These are phyloP conservation scores for Irpex sp. DNA, from an alignment of 1,284 basidiomycete species.

Conservation along the genomic window DNA sequence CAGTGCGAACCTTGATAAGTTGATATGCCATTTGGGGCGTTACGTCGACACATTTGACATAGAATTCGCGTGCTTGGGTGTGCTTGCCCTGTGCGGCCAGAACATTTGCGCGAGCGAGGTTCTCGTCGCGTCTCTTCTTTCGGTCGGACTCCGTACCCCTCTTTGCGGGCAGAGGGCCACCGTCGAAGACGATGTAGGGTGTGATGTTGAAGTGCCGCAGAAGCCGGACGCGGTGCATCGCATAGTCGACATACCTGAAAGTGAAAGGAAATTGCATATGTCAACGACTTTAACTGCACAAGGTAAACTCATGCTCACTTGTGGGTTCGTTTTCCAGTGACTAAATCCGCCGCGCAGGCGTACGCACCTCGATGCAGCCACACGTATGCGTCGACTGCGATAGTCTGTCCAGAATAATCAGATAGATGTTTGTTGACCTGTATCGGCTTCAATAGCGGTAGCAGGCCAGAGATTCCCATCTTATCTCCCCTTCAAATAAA, in stretches of 20 bases:
- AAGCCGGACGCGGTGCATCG: conserved; percentile 89
- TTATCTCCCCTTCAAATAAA: background rate
- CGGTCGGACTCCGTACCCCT: conserved; percentile 85
- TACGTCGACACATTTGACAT: conserved; percentile 91
- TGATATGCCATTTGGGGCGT: conserved; percentile 98
- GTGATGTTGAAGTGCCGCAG: conserved; percentile 81
- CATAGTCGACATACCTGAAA: conserved; percentile 89
- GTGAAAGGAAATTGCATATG: background rate
- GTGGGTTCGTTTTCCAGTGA: conserved; percentile 77
- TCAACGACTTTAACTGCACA: background rate
- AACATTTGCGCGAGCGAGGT: conserved; percentile 65
- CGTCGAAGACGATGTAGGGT: conserved; percentile 96
- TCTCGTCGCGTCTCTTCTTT: conserved; percentile 66
- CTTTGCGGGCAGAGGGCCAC: conserved; percentile 94
- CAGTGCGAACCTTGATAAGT: conserved; percentile 81
- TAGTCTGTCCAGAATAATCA: conserved; percentile 77
- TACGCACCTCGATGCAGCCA: conserved; percentile 98
- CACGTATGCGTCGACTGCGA: conserved; percentile 89
- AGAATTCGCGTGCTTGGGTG: conserved; percentile 82
- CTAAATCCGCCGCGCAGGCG: conserved; percentile 88
- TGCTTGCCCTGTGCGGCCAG: conserved; percentile 77
- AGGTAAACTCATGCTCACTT: conserved; percentile 52
- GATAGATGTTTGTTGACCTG: conserved; percentile 76
- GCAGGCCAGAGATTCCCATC: conserved; percentile 94
- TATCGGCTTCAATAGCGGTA: conserved; percentile 91